phyloP scores from a whole-genome alignment of 495 filamentous ascomycete species.

The Trichoderma reesei region DNA sequence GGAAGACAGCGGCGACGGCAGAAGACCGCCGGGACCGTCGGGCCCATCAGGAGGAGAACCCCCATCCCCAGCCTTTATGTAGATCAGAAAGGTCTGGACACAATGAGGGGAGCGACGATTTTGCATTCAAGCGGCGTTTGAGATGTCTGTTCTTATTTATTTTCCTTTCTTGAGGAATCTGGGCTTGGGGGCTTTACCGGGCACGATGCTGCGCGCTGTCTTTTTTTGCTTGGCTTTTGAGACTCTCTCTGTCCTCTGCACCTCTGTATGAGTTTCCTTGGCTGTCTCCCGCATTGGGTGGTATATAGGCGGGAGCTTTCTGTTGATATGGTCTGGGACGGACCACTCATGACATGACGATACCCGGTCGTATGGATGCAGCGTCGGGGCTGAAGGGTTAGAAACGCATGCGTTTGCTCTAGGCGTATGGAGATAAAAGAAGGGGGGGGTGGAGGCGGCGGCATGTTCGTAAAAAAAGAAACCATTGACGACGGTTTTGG shows the following conservation, averaged over 20 bases:
- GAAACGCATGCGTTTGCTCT: background rate
- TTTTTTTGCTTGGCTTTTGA: background rate
- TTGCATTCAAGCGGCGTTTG: background rate
- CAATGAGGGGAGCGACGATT: background rate
- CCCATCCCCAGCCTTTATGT: background rate
- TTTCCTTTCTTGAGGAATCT: background rate
- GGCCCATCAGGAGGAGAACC: background rate
- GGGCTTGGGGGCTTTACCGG: background rate
- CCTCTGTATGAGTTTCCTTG: no score
- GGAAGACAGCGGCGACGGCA: conserved; percentile 29
- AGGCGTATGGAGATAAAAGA: background rate
- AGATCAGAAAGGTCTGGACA: background rate
- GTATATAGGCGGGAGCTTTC: background rate
- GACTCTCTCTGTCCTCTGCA: no score
- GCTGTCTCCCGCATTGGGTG: background rate
- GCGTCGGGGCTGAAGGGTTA: background rate
- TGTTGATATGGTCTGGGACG: no score
- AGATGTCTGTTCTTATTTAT: no score
- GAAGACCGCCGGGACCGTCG: background rate
- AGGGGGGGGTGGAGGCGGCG: background rate
- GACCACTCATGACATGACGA: background rate
- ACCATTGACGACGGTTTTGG: background rate
- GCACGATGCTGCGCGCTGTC: background rate
- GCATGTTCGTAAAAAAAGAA: background rate
- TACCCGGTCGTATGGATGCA: background rate